A percentile compares a stretch with the other conserved stretches of the same genome.
Conservation (phyloP, 148 eudicot species). For the Cornus controversa region DNA sequence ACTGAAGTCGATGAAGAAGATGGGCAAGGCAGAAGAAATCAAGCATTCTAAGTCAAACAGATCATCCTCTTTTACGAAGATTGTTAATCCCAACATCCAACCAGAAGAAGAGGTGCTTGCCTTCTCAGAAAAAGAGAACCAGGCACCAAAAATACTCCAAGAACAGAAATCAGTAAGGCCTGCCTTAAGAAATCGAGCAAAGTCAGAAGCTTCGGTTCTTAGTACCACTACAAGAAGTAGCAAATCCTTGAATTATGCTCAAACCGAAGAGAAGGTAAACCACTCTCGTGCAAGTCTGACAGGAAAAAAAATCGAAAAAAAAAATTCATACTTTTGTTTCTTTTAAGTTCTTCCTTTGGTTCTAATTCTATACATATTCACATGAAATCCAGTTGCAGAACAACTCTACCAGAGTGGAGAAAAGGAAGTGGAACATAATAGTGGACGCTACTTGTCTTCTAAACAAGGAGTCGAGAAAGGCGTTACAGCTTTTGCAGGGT, state of each 20-base stretch:
- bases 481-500: conserved; percentile 79
- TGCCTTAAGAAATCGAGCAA: conserved; percentile 27
- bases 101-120: conserved; percentile 22
- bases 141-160: conserved; percentile 32
- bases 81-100: conserved; percentile 15
- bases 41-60: conserved; percentile 21
- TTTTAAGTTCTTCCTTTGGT: neutral
- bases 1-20: conserved; percentile 44
- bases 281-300: neutral
- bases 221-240: conserved; percentile 17
- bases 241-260: conserved; percentile 22
- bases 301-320: neutral
- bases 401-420: conserved; percentile 23
- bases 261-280: conserved; percentile 35
- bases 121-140: conserved; percentile 43
- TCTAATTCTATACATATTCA: neutral
- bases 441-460: conserved; percentile 65
- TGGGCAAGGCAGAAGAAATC: conserved; percentile 32
- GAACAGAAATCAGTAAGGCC: conserved; percentile 30
- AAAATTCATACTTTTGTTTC: neutral
- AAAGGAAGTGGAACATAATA: conserved; percentile 63
- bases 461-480: conserved; percentile 63
- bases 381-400: conserved; percentile 36
- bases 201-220: conserved; percentile 27
- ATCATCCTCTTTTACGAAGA: conserved; percentile 36